Conservation (phyloP, 2,329 filamentous ascomycete genomes). For the Cephalotrichum gorgonifer region DNA sequence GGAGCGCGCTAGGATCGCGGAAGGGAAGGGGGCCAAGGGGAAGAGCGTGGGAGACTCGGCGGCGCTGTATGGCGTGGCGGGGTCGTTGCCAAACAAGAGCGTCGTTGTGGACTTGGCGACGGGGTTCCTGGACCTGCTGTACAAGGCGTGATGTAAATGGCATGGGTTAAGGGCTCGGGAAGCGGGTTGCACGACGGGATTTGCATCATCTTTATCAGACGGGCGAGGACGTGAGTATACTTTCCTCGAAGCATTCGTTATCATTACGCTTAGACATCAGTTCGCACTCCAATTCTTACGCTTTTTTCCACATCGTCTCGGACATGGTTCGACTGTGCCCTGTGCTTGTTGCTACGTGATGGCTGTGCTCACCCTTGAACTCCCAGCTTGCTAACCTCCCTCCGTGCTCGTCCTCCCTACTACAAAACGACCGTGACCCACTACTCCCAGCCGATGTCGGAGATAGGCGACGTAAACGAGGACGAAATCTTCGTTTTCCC, state of each 20-base stretch:
- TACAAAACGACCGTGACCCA: background rate
- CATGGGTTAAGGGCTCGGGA: background rate
- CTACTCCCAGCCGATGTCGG: background rate
- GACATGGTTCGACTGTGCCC: too few relatives aligned
- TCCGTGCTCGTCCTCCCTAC: too few relatives aligned
- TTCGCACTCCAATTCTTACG: too few relatives aligned
- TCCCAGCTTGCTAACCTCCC: too few relatives aligned
- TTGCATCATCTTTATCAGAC: background rate
- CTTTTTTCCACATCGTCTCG: too few relatives aligned
- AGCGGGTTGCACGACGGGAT: too few relatives aligned
- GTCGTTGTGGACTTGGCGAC: slow-evolving; percentile 83
- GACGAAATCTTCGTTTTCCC: too few relatives aligned
- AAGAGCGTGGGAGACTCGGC: slow-evolving; percentile 70
- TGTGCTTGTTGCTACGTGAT: too few relatives aligned
- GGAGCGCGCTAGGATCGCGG: slow-evolving; percentile 59
- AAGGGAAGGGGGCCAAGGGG: slow-evolving; percentile 51
- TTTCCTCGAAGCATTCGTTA: too few relatives aligned
- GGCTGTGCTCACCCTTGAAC: too few relatives aligned
- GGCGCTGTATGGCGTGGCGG: slow-evolving; percentile 89
- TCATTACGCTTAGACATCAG: too few relatives aligned
- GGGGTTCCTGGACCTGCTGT: slow-evolving; percentile 86
- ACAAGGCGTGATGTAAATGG: slow-evolving; percentile 59
- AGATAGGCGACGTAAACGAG: background rate
- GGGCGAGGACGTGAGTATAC: too few relatives aligned
- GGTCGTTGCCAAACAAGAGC: slow-evolving; percentile 89